Evolutionary conservation across 2,329 filamentous ascomycete genomes (phyloP), one percentile per base, ranked within the genome.

Genomic region (Penicillium olsonii): DNA sequence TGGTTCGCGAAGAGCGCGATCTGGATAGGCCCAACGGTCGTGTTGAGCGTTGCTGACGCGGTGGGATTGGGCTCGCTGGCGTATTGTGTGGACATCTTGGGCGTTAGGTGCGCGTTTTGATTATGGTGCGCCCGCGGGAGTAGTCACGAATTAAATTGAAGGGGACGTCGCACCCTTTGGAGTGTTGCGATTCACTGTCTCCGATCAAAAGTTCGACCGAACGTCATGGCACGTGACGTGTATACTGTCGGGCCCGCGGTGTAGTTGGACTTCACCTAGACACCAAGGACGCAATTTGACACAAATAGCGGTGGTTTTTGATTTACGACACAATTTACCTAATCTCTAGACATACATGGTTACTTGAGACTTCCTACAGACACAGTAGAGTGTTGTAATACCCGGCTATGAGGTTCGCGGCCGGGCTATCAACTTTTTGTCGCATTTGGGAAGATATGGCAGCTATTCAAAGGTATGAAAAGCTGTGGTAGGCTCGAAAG

Each of bases 1-100:
- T 99, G 94, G 67, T 94, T 94, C 15, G 92, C 92, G 78, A 96
- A 99, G 49, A 99, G 85, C 71, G 96, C 90, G 72, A 99, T 82
- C 31, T 88, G 86, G 50, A 99, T 81, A 65, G 96, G 92, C 71
- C 94, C 94, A 38, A 87, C 79, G 6, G 90, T 95, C 9, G 94
- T 99, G 71, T 95, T 87, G 35, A 99, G 80, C 59, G 96, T 85
- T 48, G 89, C 90, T 58, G 94, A 96, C 18, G 88, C 94, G 50
- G 92, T 96, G 38, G 94, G 90, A 66, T 92, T 90, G 44, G 94
- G 92, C 73, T 96, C 92, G 65, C 95, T 89, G 63, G 95, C 95
- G 74, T 97, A 97, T 50, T 92, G 86, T 37, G 88, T 80, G 49
- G 90, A 92, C 92, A 97, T 96, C 41, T 37, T 55, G 59, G 20